Base-by-base conservation (phyloP, 1,139 yeast species). In the Zygoascus meyerae region DNA sequence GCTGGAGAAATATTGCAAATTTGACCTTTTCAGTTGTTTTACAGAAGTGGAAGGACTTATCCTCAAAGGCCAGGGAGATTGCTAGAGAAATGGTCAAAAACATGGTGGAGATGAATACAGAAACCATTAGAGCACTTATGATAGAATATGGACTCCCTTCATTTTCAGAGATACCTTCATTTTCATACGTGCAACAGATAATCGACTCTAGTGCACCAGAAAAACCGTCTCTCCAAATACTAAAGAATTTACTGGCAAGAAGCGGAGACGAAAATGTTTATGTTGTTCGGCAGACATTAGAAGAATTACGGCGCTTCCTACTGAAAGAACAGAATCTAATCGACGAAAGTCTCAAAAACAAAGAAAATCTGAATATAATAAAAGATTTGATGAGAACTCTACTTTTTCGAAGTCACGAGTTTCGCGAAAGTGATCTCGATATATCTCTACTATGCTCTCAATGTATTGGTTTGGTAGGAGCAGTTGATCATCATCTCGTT, bases 381-480 rank as follows among this genome's bases (percentile, higher is more conserved):
- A 72, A 78, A 2, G 67, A 67, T 1, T 63, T 83, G n/a, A 63
- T 82, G 7, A 70, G 79, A 10, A 71, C 81, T 0, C 62, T 87
- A 6, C 66, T 86, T 38, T 79, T 79, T 50, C 75, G 83, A 0
- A 72, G 86, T 1, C 74, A 78, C 39, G 77, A 75, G 51, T 85
- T 58, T 31, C 52, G 52, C 15, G 68, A 66, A 12, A 30, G 34
- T 17, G 72, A 75, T 47, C 69, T 73, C 3, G 71, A 70, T 5
- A 73, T 87, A 6, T 71, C 87, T 3, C 61, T 62, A 28, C 71
- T 76, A 40, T 79, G 94, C 59, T 79, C 95, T 0, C 74, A 75
- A 52, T 84, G 87, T 34, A 68, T 92, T 12, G 83, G 95, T 1
- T 65, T 80, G 34, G 71, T 92, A 47, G 98, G 98, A 0, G 81